Base-by-base conservation (phyloP, 257 asterid species). In the Solanum medicagineum region DNA sequence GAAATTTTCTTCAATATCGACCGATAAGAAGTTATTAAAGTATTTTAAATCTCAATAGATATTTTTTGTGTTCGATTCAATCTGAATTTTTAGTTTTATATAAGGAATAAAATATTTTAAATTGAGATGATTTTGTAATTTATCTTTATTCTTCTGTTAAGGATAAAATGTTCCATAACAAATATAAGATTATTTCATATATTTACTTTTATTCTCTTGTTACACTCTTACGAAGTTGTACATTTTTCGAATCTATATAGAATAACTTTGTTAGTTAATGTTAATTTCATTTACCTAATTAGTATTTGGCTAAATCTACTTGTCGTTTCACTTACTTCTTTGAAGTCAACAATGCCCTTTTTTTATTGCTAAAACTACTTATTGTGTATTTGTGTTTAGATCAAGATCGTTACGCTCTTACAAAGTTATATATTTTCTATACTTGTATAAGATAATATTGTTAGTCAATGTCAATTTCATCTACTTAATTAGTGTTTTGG, bases 61-160 rank as follows among this genome's bases (percentile, higher is more conserved):
- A 26, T 2, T 65, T 26, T 24, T 62, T 63, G 6, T 1, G 2
- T 3, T 13, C 7, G 45, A 66, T 2, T 66, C 29, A 29, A 66
- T 66, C 0, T 29, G 0, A 66, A 3, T 29, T 29, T 66, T 3
- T 66, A 7, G 0, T 2, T 66, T 29, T 15, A 66, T 7, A 15
- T 29, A 0, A 1, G 8, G 1, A 3, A 0, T 7, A 66, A 15
- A 14, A 65, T 13, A 14, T 16, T 63, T 3, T 13, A 26, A 7
- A 65, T 0, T 0, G 0, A 26, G 5, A 26, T 2, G 19, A 63
- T 63, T 63, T 11, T 16, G 6, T 62, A 29, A 24, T 5, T 0
- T n/a, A 60, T n/a, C 8, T 10, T n/a, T n/a, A 60, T 60, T 10
- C 14, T n/a, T 57, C 0, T 19, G 1, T 57, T 20, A 0, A 57